phyloP scores from a whole-genome alignment of 495 filamentous ascomycete genomes.

The Extremus antarcticus region DNA sequence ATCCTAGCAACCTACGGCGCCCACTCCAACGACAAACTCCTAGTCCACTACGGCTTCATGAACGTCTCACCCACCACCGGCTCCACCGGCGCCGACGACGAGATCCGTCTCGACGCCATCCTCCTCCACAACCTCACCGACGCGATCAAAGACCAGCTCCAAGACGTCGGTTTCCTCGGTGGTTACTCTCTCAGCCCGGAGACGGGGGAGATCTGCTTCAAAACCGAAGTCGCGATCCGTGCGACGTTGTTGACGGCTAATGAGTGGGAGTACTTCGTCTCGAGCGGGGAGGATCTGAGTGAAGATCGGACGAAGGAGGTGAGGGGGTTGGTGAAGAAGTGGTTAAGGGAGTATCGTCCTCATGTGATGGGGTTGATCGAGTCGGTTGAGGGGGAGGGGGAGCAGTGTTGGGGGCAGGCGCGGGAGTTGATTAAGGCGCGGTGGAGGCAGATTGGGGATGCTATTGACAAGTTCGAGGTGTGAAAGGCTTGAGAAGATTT shows the following conservation, averaged over 20 bases:
- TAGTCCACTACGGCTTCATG: slow-evolving; percentile 44
- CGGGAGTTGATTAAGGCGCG: not conserved
- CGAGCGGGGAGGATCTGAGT: slow-evolving; percentile 14
- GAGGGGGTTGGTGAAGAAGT: not conserved
- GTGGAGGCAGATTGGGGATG: not conserved
- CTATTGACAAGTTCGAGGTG: not conserved
- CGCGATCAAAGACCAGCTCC: slow-evolving; percentile 2
- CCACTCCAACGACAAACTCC: slow-evolving; percentile 70
- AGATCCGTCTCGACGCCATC: not conserved
- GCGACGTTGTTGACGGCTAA: slow-evolving; percentile 14
- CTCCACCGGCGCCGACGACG: slow-evolving; percentile 6
- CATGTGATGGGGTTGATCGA: no score
- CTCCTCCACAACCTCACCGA: not conserved
- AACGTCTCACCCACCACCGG: not conserved
- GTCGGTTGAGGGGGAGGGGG: no score
- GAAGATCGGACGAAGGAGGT: slow-evolving; percentile 5
- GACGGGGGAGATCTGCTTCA: slow-evolving; percentile 14
- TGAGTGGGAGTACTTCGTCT: slow-evolving; percentile 21
- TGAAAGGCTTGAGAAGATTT: no score
- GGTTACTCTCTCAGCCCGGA: slow-evolving; percentile 10
- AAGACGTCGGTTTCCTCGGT: slow-evolving; percentile 15
- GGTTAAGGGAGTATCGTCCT: not conserved
- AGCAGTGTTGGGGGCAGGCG: not conserved
- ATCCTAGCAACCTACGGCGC: slow-evolving; percentile 69
- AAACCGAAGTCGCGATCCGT: slow-evolving; percentile 17